Evolutionary conservation across 2,329 filamentous ascomycete genomes (phyloP).

Genomic region (Thyridium curvatum): DNA sequence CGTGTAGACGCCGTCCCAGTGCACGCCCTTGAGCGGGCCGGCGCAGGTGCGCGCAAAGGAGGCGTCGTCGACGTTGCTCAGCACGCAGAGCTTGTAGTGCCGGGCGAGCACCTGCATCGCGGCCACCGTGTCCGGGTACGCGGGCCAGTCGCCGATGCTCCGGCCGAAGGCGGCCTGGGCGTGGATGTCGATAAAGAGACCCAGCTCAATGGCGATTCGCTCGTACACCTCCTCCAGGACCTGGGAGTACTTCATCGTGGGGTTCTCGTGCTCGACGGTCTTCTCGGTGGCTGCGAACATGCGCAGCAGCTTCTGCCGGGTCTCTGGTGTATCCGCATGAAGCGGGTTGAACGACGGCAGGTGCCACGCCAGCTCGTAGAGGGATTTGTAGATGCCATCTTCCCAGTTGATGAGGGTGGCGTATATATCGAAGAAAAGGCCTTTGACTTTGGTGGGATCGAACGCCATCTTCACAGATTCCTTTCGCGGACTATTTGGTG

Average conservation of each 20-base stretch:
- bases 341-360: too few species aligned
- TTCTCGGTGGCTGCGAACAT: too few species aligned
- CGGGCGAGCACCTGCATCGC: constrained; percentile 42
- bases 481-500: too few species aligned
- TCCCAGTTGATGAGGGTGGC: constrained; percentile 79
- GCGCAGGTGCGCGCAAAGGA: constrained; percentile 24
- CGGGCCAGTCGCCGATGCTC: constrained; percentile 45
- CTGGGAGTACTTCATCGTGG: constrained; percentile 51
- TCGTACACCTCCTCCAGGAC: constrained; percentile 46
- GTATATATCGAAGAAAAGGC: constrained; percentile 71
- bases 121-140: constrained; percentile 50
- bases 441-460: constrained; percentile 21
- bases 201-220: constrained; percentile 36
- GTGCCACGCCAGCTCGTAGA: too few species aligned
- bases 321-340: too few species aligned
- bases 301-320: too few species aligned
- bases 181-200: too few species aligned
- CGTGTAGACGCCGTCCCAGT: constrained; percentile 59
- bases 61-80: constrained; percentile 52
- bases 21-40: constrained; percentile 38
- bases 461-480: too few species aligned
- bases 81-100: constrained; percentile 51
- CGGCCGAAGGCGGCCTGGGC: constrained; percentile 42
- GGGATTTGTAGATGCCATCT: constrained; percentile 51
- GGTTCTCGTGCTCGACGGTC: constrained; percentile 46